Evolutionary conservation across 305 asterid species (phyloP).

Genomic region (Fraxinus ornus): DNA sequence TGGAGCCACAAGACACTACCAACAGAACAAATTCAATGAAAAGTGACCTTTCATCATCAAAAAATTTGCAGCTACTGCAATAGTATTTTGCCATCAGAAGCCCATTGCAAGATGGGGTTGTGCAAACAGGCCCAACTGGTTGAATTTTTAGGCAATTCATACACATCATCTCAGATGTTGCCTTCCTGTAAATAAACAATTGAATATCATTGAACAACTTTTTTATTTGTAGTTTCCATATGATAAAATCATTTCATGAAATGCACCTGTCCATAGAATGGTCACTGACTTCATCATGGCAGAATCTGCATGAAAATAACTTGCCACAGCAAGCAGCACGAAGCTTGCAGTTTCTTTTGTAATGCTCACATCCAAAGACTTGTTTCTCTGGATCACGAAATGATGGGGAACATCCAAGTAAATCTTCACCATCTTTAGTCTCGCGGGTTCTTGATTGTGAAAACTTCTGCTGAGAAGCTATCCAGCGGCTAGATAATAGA

Average conservation of each 20-base stretch:
- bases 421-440: slow-evolving; percentile 52
- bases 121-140: slow-evolving; percentile 79
- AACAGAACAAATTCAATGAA: slow-evolving; percentile 9
- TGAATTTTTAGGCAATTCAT: slow-evolving; percentile 90
- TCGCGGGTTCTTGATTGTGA: slow-evolving; percentile 55
- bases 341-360: slow-evolving; percentile 93
- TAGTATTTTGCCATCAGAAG: slow-evolving; percentile 91
- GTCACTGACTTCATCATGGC: slow-evolving; percentile 97
- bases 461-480: slow-evolving; percentile 88
- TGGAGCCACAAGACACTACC: slow-evolving; percentile 11
- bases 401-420: slow-evolving; percentile 70
- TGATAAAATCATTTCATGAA: slow-evolving; percentile 12
- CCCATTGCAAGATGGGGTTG: slow-evolving; percentile 70
- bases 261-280: slow-evolving; percentile 92
- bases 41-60: slow-evolving; percentile 87
- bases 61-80: slow-evolving; percentile 94
- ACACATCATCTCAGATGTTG: slow-evolving; percentile 95
- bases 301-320: slow-evolving; percentile 82
- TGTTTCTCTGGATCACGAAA: slow-evolving; percentile 75
- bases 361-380: slow-evolving; percentile 90
- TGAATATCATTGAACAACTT: background rate
- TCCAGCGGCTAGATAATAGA: slow-evolving; percentile 72
- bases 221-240: background rate
- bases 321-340: slow-evolving; percentile 97
- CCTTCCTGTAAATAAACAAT: slow-evolving; percentile 61